Percentiles rank a stretch among this genome's conserved stretches.
These are phyloP conservation scores for Mortierella sp. DNA, from an alignment of 371 early-diverging fungal genomes.

Conservation along the genomic window DNA sequence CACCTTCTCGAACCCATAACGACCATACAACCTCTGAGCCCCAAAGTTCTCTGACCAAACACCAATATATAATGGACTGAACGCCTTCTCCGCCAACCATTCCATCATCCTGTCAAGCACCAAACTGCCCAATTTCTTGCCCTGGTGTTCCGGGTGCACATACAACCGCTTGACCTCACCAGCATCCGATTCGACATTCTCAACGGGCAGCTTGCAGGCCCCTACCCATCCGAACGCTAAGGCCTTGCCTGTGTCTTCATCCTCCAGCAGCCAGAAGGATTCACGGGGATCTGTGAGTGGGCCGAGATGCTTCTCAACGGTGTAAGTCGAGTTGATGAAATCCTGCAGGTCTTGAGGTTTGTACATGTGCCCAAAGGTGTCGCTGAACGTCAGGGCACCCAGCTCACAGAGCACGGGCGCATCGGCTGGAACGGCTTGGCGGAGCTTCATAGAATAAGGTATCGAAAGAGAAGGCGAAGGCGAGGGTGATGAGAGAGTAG, in stretches of 20 bases:
- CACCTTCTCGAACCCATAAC: slow-evolving; percentile 29
- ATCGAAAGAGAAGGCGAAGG: too few relatives aligned
- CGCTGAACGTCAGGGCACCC: slow-evolving; percentile 42
- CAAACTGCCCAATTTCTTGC: slow-evolving; percentile 34
- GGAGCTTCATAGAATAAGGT: slow-evolving; percentile 44
- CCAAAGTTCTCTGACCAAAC: slow-evolving; percentile 54
- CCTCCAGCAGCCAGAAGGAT: slow-evolving; percentile 48
- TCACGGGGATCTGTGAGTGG: slow-evolving; percentile 27
- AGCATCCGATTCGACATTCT: slow-evolving; percentile 28
- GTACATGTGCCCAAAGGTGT: slow-evolving; percentile 49
- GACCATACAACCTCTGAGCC: slow-evolving; percentile 37
- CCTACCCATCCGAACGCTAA: slow-evolving; percentile 45
- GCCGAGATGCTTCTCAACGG: slow-evolving; percentile 30
- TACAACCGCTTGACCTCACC: slow-evolving; percentile 52
- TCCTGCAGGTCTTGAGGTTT: slow-evolving; percentile 25
- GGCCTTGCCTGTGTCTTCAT: slow-evolving; percentile 27
- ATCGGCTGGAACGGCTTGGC: slow-evolving; percentile 37
- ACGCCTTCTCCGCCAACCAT: slow-evolving; percentile 30
- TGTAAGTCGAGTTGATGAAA: slow-evolving; percentile 29
- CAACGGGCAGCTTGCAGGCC: slow-evolving; percentile 42
- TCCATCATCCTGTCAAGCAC: slow-evolving; percentile 28
- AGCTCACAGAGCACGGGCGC: slow-evolving; percentile 31
- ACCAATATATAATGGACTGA: slow-evolving; percentile 33
- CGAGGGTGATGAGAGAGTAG: too few relatives aligned
- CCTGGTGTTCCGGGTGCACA: slow-evolving; percentile 44